Percentiles rank a stretch among this genome's conserved stretches.
phyloP scores from a whole-genome alignment of 2,329 filamentous ascomycete species.

The Trichophyton simii region DNA sequence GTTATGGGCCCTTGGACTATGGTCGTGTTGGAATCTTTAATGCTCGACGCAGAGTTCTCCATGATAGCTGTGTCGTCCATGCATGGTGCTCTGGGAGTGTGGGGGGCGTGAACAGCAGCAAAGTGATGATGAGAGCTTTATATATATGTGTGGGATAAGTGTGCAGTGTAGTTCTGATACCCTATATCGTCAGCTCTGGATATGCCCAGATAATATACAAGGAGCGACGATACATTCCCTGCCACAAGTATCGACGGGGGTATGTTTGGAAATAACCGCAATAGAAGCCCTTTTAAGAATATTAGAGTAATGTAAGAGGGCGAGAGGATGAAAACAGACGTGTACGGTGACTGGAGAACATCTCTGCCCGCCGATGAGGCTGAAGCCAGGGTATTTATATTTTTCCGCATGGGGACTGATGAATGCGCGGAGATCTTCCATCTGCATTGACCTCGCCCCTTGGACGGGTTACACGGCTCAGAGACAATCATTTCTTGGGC shows the following conservation, averaged over 20 bases:
- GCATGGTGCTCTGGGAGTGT: neutral
- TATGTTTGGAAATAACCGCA: neutral
- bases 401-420: neutral
- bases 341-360: neutral
- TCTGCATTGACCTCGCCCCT: neutral
- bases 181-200: neutral
- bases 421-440: neutral
- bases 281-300: neutral
- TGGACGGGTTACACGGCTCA: neutral
- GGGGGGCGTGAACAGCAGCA: neutral
- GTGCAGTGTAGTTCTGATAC: neutral
- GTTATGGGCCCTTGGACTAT: neutral
- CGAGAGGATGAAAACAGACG: neutral
- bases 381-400: neutral
- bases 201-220: neutral
- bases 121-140: neutral
- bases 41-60: neutral
- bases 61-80: neutral
- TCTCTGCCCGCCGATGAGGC: neutral
- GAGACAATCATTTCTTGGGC: neutral
- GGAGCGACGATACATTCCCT: neutral
- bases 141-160: neutral
- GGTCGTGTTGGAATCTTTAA: neutral
- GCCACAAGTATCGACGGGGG: neutral
- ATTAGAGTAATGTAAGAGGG: neutral